Evolutionary conservation across 345 rosid genomes (phyloP).

Genomic region (Boechera retrofracta): DNA sequence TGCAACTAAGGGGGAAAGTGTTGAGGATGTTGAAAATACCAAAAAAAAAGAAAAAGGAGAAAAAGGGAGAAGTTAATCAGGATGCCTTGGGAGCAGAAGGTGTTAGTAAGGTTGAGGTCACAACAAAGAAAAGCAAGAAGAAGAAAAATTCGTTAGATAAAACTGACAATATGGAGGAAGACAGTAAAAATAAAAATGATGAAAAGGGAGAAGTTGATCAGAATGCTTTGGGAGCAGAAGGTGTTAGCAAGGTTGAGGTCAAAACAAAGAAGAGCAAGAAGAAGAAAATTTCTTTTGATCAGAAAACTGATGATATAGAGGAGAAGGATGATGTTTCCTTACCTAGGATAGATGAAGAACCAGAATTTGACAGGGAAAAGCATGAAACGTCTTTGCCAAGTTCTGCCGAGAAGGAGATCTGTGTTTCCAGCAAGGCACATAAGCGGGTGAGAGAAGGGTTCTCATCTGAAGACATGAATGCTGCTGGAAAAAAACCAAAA

Average conservation of each 20-base stretch:
- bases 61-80: conserved; percentile 7
- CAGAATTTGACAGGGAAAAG: conserved; percentile 33
- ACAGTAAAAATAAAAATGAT: neutral
- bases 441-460: too few species aligned
- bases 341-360: conserved; percentile 27
- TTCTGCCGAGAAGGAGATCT: too few species aligned
- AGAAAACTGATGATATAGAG: conserved; percentile 25
- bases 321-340: conserved; percentile 19
- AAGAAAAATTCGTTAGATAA: conserved; percentile 9
- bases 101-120: neutral
- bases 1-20: neutral
- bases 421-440: too few species aligned
- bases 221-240: conserved; percentile 22
- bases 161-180: conserved; percentile 7
- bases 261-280: conserved; percentile 29
- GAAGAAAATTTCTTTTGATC: conserved; percentile 26
- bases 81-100: conserved; percentile 16
- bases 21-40: neutral
- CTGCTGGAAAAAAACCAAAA: too few species aligned
- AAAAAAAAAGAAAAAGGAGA: neutral
- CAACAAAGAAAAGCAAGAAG: conserved; percentile 26
- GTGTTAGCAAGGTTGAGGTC: neutral
- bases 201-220: conserved; percentile 8
- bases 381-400: conserved; percentile 30
- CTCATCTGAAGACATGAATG: too few species aligned